Conservation (phyloP, 2,329 filamentous ascomycete species). For the Penicillium freii region DNA sequence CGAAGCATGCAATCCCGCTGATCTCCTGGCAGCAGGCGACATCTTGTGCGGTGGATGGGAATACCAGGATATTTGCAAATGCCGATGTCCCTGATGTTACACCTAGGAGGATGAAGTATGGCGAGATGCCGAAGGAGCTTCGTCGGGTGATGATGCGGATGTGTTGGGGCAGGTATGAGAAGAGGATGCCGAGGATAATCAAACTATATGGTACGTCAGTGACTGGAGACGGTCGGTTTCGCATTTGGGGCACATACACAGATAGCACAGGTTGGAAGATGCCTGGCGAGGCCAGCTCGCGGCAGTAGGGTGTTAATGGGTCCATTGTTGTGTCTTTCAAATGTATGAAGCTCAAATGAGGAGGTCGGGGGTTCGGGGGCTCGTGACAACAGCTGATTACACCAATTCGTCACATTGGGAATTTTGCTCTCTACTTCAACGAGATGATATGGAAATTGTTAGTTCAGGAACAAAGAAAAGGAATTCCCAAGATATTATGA, state of each 20-base stretch:
- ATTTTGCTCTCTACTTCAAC: background rate
- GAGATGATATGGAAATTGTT: background rate
- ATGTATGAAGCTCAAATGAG: slow-evolving; percentile 5
- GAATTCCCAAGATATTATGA: background rate
- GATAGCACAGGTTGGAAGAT: slow-evolving; percentile 35
- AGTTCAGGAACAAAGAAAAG: background rate
- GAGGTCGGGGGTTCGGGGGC: slow-evolving; percentile 1
- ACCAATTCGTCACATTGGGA: background rate
- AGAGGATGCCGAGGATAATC: slow-evolving; percentile 80
- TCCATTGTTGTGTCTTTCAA: slow-evolving; percentile 20
- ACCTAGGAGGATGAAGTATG: slow-evolving; percentile 92
- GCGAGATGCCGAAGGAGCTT: slow-evolving; percentile 91
- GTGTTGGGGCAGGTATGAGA: slow-evolving; percentile 95
- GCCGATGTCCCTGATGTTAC: slow-evolving; percentile 84
- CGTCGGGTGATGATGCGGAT: slow-evolving; percentile 81
- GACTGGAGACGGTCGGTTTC: background rate
- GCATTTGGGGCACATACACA: slow-evolving; percentile 12
- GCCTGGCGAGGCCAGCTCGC: slow-evolving; percentile 52
- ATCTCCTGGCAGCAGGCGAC: slow-evolving; percentile 83
- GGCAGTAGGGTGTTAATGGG: slow-evolving; percentile 43
- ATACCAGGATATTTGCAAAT: slow-evolving; percentile 86
- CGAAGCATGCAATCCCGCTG: slow-evolving; percentile 76
- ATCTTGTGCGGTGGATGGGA: slow-evolving; percentile 78
- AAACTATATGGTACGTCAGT: slow-evolving; percentile 47
- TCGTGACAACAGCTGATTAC: slow-evolving; percentile 5